Evolutionary conservation across 2,329 filamentous ascomycete genomes (phyloP).

Genomic region (Exserohilum turcica): DNA sequence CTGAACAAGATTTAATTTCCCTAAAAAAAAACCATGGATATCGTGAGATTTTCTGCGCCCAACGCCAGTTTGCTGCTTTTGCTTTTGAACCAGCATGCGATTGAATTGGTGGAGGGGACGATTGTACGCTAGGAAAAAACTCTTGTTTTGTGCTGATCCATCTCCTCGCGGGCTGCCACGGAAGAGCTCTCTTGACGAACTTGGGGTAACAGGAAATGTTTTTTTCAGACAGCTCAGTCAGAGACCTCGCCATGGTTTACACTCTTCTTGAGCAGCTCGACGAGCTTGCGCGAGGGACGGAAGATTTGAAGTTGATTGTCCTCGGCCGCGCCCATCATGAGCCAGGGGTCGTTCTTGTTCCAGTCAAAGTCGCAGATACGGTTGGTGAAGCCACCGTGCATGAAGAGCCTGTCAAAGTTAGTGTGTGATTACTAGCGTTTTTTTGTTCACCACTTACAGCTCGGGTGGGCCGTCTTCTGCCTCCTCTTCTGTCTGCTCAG

Average conservation of each 20-base stretch:
- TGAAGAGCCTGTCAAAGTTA: constrained; percentile 71
- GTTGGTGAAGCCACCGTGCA: constrained; percentile 98
- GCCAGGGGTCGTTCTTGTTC: constrained; percentile 97
- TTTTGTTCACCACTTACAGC: constrained; percentile 67
- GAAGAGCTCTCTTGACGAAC: neutral
- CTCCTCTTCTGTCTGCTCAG: constrained; percentile 94
- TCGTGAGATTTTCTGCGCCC: constrained; percentile 3
- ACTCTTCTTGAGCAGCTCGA: constrained; percentile 43
- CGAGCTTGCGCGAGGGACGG: constrained; percentile 47
- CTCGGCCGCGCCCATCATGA: constrained; percentile 92
- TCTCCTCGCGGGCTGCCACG: neutral
- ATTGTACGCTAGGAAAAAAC: too few species aligned
- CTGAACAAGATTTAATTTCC: neutral
- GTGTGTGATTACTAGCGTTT: neutral
- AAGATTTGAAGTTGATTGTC: constrained; percentile 95
- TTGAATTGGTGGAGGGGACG: neutral
- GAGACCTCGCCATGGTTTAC: constrained; percentile 48
- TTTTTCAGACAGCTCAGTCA: constrained; percentile 28
- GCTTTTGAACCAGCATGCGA: neutral
- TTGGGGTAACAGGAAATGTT: neutral
- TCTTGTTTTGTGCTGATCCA: neutral
- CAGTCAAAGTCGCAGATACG: constrained; percentile 96
- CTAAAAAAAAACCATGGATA: constrained; percentile 12
- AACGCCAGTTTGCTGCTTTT: neutral
- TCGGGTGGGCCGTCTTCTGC: constrained; percentile 94